These are phyloP conservation scores for Friedmanniomyces simplex DNA, from an alignment of 495 filamentous ascomycete genomes.

Conservation along the genomic window DNA sequence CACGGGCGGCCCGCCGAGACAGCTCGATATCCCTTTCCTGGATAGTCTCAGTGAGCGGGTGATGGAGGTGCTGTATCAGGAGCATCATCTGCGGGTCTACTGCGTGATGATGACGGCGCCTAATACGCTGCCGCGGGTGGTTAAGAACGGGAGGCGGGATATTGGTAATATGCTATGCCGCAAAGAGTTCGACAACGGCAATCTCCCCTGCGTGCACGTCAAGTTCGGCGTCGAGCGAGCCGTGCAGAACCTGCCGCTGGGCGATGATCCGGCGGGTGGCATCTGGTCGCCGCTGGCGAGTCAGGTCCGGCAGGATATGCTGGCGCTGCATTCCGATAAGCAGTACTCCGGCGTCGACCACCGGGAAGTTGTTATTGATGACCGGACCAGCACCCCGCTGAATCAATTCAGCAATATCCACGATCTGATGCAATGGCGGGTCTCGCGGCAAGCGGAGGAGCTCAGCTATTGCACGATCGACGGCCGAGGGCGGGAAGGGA, in stretches of 20 bases:
- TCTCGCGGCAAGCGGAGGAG: conserved; percentile 85
- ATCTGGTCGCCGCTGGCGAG: conserved; percentile 88
- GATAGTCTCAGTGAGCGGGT: conserved; percentile 88
- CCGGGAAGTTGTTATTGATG: conserved; percentile 94
- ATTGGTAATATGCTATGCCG: conserved; percentile 99
- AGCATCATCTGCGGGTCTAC: conserved; percentile 88
- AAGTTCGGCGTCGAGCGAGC: conserved; percentile 96
- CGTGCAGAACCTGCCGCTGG: conserved; percentile 87
- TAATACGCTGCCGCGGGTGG: conserved; percentile 75
- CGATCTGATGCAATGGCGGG: conserved; percentile 93
- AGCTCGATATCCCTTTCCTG: conserved; percentile 80
- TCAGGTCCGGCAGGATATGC: conserved; percentile 60
- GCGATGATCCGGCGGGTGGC: conserved; percentile 84
- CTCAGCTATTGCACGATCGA: conserved; percentile 91
- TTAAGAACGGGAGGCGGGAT: conserved; percentile 85
- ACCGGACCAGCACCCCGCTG: conserved; percentile 87
- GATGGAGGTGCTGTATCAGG: conserved; percentile 89
- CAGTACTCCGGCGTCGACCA: conserved; percentile 97
- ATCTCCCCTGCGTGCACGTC: conserved; percentile 88
- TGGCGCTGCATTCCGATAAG: conserved; percentile 68
- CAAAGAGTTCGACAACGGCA: conserved; percentile 85
- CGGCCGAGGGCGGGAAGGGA: conserved; percentile 83
- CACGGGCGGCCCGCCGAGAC: conserved; percentile 79
- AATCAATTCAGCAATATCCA: conserved; percentile 94
- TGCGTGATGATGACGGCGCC: conserved; percentile 96